Base-by-base conservation (phyloP, 2,329 filamentous ascomycete species). In the Penicillium sp. region DNA sequence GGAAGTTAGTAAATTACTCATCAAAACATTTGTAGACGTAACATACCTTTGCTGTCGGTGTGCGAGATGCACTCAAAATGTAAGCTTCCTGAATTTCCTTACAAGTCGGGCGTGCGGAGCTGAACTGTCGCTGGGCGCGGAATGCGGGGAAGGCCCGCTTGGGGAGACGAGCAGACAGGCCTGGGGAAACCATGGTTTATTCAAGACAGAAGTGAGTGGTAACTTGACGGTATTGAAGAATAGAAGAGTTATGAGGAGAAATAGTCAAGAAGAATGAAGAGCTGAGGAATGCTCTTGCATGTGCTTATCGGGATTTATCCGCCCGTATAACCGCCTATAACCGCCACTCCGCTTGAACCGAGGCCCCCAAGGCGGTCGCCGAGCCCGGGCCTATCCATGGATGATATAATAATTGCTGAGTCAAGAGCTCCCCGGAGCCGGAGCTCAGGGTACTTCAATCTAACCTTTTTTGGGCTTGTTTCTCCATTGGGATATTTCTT, bases 31-130 rank as follows among this genome's bases (percentile, higher is more conserved):
- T 22, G 3, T 31, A 18, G n/a, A 20, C 1, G 2, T 8, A 7
- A 45, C 70, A 49, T 74, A 94, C 92, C 80, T 94, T 95, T 64
- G 87, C 89, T 18, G 90, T 95, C 2, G 94, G 93, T 48, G 94
- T 99, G 67, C 94, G 84, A 16, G 92, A 85, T 11, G 89, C 94
- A 70, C 91, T 92, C 61, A 99, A 76, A 65, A 99, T 97, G 76
- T 97, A 99, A 46, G 90, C 93, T 74, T 97, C 92, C 69, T 89
- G 87, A 52, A 96, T 83, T 71, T 96, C 88, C 75, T 87, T 79
- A 59, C 74, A 73, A 26, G 70, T 68, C 20, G 75, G 69, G 50
- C 78, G 70, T 53, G 81, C 77, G 45, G 77, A 76, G 66, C 77
- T 81, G 71, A 87, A 84, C 56, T 81, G 76, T 55, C 81, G 72